These are phyloP conservation scores for Periconia sp. DNA, from an alignment of 2,329 filamentous ascomycete species.

Conservation along the genomic window DNA sequence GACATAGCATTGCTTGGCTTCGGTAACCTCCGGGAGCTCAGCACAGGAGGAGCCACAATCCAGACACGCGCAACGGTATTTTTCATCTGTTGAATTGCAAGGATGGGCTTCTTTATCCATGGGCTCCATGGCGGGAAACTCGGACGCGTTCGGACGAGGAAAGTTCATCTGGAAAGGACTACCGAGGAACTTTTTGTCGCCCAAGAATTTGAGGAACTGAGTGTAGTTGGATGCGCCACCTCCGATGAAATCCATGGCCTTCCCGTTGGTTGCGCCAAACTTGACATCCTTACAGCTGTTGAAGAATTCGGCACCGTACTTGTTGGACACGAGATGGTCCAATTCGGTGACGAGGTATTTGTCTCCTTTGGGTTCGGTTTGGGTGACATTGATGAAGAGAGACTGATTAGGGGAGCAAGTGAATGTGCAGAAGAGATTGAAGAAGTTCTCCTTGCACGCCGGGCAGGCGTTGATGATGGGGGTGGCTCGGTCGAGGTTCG, in stretches of 20 bases:
- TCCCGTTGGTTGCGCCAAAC: conserved; percentile 89
- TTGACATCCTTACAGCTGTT: conserved; percentile 99
- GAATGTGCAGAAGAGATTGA: conserved; percentile 96
- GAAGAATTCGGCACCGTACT: conserved; percentile 87
- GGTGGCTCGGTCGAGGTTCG: conserved; percentile 83
- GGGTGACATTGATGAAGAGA: conserved; percentile 89
- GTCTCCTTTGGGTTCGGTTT: conserved; percentile 63
- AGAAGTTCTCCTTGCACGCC: conserved; percentile 98
- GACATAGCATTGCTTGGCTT: conserved; percentile 74
- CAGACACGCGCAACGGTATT: conserved; percentile 88
- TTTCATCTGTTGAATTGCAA: conserved; percentile 86
- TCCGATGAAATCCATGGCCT: conserved; percentile 93
- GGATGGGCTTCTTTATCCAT: conserved; percentile 74
- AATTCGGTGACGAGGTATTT: conserved; percentile 80
- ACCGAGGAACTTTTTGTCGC: conserved; percentile 85
- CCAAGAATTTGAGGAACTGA: conserved; percentile 85
- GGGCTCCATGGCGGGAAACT: conserved; percentile 70
- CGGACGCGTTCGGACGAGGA: conserved; percentile 59
- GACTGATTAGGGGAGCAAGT: conserved; percentile 98
- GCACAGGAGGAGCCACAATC: conserved; percentile 89
- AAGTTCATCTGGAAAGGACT: conserved; percentile 99
- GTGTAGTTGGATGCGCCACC: conserved; percentile 90
- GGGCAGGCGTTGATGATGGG: conserved; percentile 91
- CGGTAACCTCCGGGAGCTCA: conserved; percentile 72
- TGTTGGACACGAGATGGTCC: conserved; percentile 82